Conservation (phyloP, 1,284 basidiomycete species). For the Athelia psychrophila region DNA sequence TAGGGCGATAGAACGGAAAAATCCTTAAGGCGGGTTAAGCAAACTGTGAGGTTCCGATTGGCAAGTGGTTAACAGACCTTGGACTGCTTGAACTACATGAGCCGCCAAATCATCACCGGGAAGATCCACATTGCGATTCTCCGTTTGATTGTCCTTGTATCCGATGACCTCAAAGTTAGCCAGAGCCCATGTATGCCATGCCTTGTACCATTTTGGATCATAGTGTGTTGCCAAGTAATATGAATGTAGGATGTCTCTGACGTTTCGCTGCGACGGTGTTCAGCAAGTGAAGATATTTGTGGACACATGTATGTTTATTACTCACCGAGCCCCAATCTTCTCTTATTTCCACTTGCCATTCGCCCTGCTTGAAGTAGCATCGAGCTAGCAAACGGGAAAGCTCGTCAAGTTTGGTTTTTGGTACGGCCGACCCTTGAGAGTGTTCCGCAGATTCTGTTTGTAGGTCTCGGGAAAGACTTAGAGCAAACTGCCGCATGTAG, state of each 20-base stretch:
- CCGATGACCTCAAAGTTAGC: conserved; percentile 95
- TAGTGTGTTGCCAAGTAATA: conserved; percentile 91
- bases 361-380: conserved; percentile 95
- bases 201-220: conserved; percentile 96
- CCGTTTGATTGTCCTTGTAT: conserved; percentile 71
- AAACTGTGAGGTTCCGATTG: conserved; percentile 84
- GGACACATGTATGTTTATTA: conserved; percentile 81
- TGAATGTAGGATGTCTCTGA: conserved; percentile 80
- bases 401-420: conserved; percentile 69
- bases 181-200: conserved; percentile 99
- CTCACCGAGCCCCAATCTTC: conserved; percentile 78
- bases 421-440: conserved; percentile 44
- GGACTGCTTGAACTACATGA: conserved; percentile 94
- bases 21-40: conserved; percentile 47
- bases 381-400: conserved; percentile 89
- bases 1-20: conserved; percentile 94
- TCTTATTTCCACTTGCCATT: conserved; percentile 88
- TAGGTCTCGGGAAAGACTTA: conserved; percentile 76
- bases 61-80: conserved; percentile 58
- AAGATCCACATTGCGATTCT: conserved; percentile 63
- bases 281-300: conserved; percentile 68
- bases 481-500: conserved; percentile 86
- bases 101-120: conserved; percentile 72
- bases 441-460: conserved; percentile 50
- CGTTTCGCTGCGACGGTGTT: conserved; percentile 54